phyloP scores from a whole-genome alignment of 257 asterid genomes.

The Gardenia jasminoides region DNA sequence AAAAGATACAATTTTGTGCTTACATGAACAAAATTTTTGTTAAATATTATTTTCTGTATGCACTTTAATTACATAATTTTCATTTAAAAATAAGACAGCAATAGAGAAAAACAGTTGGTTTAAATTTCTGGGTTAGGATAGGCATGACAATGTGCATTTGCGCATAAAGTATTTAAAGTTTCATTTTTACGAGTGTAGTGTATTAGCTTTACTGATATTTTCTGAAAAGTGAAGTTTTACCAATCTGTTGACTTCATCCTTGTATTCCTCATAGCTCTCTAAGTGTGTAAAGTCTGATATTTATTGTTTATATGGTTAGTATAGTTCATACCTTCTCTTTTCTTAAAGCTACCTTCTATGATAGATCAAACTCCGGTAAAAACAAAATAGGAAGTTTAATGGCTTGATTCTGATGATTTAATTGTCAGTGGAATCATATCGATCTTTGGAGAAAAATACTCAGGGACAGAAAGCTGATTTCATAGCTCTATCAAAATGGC shows the following conservation, averaged over 20 bases:
- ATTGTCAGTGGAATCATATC: slow-evolving; percentile 84
- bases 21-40: too few species aligned
- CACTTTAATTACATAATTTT: not conserved
- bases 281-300: not conserved
- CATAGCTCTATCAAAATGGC: slow-evolving; percentile 91
- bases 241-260: not conserved
- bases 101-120: not conserved
- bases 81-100: not conserved
- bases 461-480: slow-evolving; percentile 62
- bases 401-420: slow-evolving; percentile 24
- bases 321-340: not conserved
- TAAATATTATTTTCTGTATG: not conserved
- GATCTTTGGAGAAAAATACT: slow-evolving; percentile 85
- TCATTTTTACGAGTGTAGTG: not conserved
- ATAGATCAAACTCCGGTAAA: not conserved
- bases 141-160: not conserved
- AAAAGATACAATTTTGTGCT: not conserved
- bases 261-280: not conserved
- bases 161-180: not conserved
- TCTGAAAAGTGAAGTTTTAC: not conserved
- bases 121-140: not conserved
- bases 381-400: slow-evolving; percentile 22
- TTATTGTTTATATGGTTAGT: not conserved
- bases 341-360: too few species aligned
- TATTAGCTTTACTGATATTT: not conserved